phyloP scores from a whole-genome alignment of 495 filamentous ascomycete species.

The Daldinia childiae region DNA sequence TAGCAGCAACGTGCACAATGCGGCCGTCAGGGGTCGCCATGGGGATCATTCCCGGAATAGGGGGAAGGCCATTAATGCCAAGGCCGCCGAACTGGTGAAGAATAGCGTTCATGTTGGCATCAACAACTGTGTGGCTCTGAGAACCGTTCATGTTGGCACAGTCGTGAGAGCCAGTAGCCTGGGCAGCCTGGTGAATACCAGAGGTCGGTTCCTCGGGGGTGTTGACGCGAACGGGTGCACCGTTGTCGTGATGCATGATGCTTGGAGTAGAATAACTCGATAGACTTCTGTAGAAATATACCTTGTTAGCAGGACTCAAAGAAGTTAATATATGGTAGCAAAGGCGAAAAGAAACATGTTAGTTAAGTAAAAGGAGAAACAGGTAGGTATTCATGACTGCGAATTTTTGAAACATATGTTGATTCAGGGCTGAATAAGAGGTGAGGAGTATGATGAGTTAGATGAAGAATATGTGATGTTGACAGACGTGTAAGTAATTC shows the following conservation, averaged over 20 bases:
- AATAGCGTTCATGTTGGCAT: slow-evolving; percentile 44
- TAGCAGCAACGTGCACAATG: slow-evolving; percentile 45
- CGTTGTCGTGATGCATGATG: slow-evolving; percentile 24
- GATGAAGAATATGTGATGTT: background rate
- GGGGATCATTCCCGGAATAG: slow-evolving; percentile 40
- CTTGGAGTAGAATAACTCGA: slow-evolving; percentile 10
- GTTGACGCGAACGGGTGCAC: slow-evolving; percentile 2
- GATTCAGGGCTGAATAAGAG: background rate
- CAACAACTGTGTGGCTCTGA: slow-evolving; percentile 30
- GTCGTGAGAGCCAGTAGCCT: slow-evolving; percentile 25
- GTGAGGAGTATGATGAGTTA: background rate
- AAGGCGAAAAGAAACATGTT: background rate
- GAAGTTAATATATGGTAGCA: background rate
- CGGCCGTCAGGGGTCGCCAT: slow-evolving; percentile 51
- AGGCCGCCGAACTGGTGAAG: slow-evolving; percentile 45
- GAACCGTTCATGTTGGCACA: slow-evolving; percentile 20
- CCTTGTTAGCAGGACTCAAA: slow-evolving; percentile 1
- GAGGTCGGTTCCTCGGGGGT: slow-evolving; percentile 4
- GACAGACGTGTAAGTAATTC: background rate
- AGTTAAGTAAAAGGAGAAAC: background rate
- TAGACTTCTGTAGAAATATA: slow-evolving; percentile 13
- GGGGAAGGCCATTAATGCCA: slow-evolving; percentile 37
- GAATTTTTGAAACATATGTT: background rate
- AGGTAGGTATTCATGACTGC: background rate
- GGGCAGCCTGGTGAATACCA: slow-evolving; percentile 14